Evolutionary conservation across 1,284 basidiomycete genomes (phyloP).

Genomic region (Melampsora americana): DNA sequence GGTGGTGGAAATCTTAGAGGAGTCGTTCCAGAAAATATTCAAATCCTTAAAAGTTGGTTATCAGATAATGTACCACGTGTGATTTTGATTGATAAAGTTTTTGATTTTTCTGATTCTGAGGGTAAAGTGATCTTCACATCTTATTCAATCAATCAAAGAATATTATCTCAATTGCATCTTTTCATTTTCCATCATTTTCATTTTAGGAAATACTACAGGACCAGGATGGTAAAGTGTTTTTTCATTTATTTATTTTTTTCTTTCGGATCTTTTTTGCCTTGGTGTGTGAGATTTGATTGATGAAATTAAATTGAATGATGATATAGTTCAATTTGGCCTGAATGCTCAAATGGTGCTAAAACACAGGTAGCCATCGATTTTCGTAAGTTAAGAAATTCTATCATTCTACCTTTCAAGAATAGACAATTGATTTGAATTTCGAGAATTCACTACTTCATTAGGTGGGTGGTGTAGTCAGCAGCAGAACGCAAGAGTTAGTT

Average conservation of each 20-base stretch:
- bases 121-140: not conserved
- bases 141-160: not conserved
- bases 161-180: not conserved
- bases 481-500: not conserved
- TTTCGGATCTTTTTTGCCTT: not conserved
- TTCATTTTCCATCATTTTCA: not conserved
- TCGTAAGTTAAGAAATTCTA: not conserved
- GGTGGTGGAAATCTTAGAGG: slow-evolving; percentile 28
- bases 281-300: not conserved
- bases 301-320: not conserved
- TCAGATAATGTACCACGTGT: slow-evolving; percentile 27
- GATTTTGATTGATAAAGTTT: slow-evolving; percentile 30
- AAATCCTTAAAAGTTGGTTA: slow-evolving; percentile 20
- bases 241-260: not conserved
- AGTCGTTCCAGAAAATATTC: slow-evolving; percentile 9
- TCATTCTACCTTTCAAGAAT: not conserved
- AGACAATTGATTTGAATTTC: not conserved
- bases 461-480: slow-evolving; percentile 11
- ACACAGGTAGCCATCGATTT: not conserved
- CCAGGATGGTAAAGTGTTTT: slow-evolving; percentile 21
- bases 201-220: not conserved
- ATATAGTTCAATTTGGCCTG: slow-evolving; percentile 2
- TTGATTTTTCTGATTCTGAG: slow-evolving; percentile 21
- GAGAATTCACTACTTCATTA: not conserved
- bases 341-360: not conserved